Percentiles rank a stretch among this genome's conserved stretches.
These are phyloP conservation scores for Pneumocystis oryctolagi DNA, from an alignment of 1,139 yeast genomes.

Conservation along the genomic window DNA sequence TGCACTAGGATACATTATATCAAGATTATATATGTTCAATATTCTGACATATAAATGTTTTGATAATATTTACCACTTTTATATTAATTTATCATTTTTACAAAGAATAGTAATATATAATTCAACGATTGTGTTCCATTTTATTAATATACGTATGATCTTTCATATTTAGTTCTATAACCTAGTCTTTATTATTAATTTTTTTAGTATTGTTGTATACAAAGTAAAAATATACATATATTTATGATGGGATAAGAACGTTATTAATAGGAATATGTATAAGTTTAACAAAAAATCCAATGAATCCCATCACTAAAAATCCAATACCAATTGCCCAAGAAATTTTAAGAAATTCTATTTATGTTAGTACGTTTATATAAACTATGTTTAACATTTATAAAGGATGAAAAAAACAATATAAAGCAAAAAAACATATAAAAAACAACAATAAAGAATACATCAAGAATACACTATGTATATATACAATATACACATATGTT, in stretches of 20 bases:
- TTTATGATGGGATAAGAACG: conserved; percentile 5
- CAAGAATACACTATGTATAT: background rate
- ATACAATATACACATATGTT: too few species aligned
- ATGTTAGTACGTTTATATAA: background rate
- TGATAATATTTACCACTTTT: too few species aligned
- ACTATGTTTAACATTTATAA: background rate
- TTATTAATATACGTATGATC: too few species aligned
- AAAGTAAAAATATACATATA: background rate
- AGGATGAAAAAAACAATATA: background rate
- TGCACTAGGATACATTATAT: too few species aligned
- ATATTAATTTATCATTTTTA: too few species aligned
- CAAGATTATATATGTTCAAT: too few species aligned
- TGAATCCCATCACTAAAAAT: conserved; percentile 14
- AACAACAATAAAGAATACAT: background rate
- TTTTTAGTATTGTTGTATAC: background rate
- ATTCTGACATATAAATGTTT: too few species aligned
- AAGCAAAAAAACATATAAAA: background rate
- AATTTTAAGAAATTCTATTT: conserved; percentile 6
- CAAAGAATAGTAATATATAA: too few species aligned
- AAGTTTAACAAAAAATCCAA: conserved; percentile 13
- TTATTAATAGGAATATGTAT: conserved; percentile 14
- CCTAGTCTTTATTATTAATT: too few species aligned
- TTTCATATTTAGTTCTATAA: too few species aligned
- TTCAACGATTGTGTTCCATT: too few species aligned
- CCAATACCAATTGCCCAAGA: conserved; percentile 14